Conservation (phyloP, 192 early-diverging fungal genomes). For the Chytriomyces sp. region DNA sequence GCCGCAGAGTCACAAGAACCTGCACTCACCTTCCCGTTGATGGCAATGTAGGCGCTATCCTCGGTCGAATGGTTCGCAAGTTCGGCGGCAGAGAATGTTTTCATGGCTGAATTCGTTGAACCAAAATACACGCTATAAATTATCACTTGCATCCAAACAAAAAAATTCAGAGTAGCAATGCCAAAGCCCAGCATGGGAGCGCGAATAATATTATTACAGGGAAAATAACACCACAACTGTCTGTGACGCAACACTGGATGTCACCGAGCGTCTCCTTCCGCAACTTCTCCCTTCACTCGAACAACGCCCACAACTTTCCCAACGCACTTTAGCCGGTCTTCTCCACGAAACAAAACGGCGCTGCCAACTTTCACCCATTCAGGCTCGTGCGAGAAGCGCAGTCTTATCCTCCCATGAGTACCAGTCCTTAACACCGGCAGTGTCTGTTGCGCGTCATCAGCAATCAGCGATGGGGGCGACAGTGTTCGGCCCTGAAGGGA, state of each 20-base stretch:
- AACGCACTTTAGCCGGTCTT: conserved; percentile 71
- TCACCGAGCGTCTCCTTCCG: not conserved
- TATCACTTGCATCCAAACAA: no score
- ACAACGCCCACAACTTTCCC: conserved; percentile 59
- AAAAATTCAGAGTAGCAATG: no score
- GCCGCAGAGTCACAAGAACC: not conserved
- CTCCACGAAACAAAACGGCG: conserved; percentile 65
- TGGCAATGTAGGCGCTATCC: conserved; percentile 58
- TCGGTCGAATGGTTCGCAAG: conserved; percentile 47
- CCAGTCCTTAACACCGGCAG: conserved; percentile 43
- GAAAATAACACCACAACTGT: no score
- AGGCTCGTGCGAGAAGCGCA: conserved; percentile 67
- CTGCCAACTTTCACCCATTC: conserved; percentile 64
- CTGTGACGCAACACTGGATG: not conserved
- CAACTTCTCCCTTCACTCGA: not conserved
- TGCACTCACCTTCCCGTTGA: conserved; percentile 36
- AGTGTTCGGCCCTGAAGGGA: not conserved
- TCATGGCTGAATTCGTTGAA: not conserved
- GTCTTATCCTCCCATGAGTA: conserved; percentile 53
- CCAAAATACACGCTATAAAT: not conserved
- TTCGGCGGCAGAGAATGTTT: not conserved
- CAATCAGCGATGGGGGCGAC: not conserved
- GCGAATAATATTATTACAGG: no score
- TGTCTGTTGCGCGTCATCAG: not conserved
- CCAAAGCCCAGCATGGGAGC: no score